These are phyloP conservation scores for Trichophyton rubrum DNA, from an alignment of 2,329 filamentous ascomycete genomes.

Conservation along the genomic window DNA sequence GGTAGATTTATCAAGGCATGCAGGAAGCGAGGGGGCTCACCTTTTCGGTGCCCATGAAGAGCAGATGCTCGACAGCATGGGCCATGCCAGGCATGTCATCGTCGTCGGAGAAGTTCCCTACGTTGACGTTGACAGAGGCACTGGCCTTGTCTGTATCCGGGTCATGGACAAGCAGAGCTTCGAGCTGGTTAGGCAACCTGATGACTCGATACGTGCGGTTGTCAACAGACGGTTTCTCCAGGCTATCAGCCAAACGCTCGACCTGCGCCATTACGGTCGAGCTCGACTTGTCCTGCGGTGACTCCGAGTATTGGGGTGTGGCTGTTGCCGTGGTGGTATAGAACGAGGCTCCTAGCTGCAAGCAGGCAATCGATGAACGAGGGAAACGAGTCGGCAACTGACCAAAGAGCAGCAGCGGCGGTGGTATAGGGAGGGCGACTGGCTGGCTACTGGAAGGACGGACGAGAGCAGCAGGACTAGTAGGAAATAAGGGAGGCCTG, in stretches of 20 bases:
- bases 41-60: conserved; percentile 99
- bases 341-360: background rate
- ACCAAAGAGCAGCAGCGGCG: background rate
- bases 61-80: conserved; percentile 86
- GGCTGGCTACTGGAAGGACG: background rate
- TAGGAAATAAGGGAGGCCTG: conserved; percentile 1
- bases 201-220: conserved; percentile 81
- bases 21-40: conserved; percentile 30
- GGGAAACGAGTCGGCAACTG: background rate
- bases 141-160: conserved; percentile 93
- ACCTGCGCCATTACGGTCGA: conserved; percentile 21
- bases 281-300: background rate
- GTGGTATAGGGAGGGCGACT: background rate
- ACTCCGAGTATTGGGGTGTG: background rate
- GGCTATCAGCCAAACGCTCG: conserved; percentile 49
- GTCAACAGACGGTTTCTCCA: conserved; percentile 77
- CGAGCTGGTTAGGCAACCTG: conserved; percentile 69
- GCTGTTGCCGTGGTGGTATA: background rate
- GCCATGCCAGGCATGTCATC: conserved; percentile 88
- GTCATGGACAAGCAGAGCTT: conserved; percentile 87
- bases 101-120: conserved; percentile 88
- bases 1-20: too few species aligned
- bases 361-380: background rate
- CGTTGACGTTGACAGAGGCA: conserved; percentile 87
- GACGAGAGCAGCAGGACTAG: background rate